Percentiles rank a stretch among this genome's conserved stretches.
phyloP scores from a whole-genome alignment of 2,329 filamentous ascomycete species.

The Trichoderma hamatum region DNA sequence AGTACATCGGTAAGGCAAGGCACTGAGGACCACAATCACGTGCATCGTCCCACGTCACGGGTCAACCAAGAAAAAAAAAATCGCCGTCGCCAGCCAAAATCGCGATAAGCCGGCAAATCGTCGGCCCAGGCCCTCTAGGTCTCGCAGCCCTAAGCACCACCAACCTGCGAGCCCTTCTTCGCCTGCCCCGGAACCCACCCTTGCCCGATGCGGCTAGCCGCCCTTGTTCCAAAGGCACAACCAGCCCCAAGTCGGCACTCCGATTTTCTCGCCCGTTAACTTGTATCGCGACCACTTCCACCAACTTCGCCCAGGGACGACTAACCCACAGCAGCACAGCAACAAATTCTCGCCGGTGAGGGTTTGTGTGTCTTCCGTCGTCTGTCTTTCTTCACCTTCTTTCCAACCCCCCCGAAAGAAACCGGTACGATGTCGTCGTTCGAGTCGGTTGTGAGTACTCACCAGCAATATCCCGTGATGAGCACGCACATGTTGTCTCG shows the following conservation, averaged over 20 bases:
- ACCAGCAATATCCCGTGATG: slow-evolving; percentile 22
- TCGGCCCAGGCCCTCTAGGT: slow-evolving; percentile 43
- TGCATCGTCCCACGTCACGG: not conserved
- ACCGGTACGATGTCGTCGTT: slow-evolving; percentile 67
- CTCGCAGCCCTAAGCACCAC: slow-evolving; percentile 46
- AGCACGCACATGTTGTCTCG: slow-evolving; percentile 15
- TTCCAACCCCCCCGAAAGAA: slow-evolving; percentile 40
- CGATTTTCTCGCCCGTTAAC: slow-evolving; percentile 45
- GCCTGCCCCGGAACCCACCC: slow-evolving; percentile 39
- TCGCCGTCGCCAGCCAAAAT: not conserved
- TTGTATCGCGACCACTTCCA: slow-evolving; percentile 48
- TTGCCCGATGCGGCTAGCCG: slow-evolving; percentile 42
- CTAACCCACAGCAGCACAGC: slow-evolving; percentile 49
- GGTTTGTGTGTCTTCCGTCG: slow-evolving; percentile 41
- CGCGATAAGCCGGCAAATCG: slow-evolving; percentile 35
- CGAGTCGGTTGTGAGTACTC: slow-evolving; percentile 68
- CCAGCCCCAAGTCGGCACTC: slow-evolving; percentile 43
- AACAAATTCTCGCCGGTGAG: slow-evolving; percentile 45
- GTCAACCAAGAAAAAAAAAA: not conserved
- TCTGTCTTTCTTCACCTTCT: slow-evolving; percentile 39
- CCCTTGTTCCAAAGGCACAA: slow-evolving; percentile 44
- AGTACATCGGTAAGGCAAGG: not conserved
- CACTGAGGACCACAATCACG: not conserved
- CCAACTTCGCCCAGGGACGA: slow-evolving; percentile 43
- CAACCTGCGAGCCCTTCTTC: slow-evolving; percentile 39